Percentiles rank a stretch among this genome's conserved stretches.
Conservation (phyloP, 331 rosid genomes). For the Malus hybrid region DNA sequence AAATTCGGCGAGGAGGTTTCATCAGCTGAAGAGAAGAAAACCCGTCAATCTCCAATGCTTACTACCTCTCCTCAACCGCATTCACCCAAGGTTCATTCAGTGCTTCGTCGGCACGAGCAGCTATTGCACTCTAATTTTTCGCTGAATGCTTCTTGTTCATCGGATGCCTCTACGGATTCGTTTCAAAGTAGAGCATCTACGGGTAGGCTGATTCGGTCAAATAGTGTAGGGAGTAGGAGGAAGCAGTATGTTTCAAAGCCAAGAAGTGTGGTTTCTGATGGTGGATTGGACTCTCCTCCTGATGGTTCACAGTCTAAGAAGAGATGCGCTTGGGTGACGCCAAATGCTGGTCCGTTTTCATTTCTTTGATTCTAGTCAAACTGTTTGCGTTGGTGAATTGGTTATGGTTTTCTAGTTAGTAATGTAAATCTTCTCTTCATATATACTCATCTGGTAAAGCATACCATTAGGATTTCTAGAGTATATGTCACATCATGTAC, state of each 20-base stretch:
- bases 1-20: conserved; percentile 39
- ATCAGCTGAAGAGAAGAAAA: conserved; percentile 50
- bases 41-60: conserved; percentile 27
- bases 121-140: conserved; percentile 63
- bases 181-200: conserved; percentile 78
- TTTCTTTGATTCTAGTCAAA: conserved; percentile 2
- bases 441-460: background rate
- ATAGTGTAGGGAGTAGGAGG: conserved; percentile 52
- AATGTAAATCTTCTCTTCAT: background rate
- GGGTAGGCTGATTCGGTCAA: conserved; percentile 61
- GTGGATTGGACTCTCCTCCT: conserved; percentile 48
- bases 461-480: background rate
- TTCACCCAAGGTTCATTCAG: conserved; percentile 42
- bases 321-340: conserved; percentile 86
- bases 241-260: conserved; percentile 56
- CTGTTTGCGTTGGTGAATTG: background rate
- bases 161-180: conserved; percentile 85
- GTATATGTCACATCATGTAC: background rate
- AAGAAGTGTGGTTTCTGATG: conserved; percentile 71
- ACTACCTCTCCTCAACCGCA: conserved; percentile 45
- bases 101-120: conserved; percentile 74
- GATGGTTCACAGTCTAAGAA: conserved; percentile 47
- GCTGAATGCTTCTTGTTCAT: conserved; percentile 73
- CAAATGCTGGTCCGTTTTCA: conserved; percentile 63
- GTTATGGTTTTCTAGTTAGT: background rate